Evolutionary conservation across 768 basidiomycete genomes (phyloP).

Genomic region (Gelatoporia subvermispora): DNA sequence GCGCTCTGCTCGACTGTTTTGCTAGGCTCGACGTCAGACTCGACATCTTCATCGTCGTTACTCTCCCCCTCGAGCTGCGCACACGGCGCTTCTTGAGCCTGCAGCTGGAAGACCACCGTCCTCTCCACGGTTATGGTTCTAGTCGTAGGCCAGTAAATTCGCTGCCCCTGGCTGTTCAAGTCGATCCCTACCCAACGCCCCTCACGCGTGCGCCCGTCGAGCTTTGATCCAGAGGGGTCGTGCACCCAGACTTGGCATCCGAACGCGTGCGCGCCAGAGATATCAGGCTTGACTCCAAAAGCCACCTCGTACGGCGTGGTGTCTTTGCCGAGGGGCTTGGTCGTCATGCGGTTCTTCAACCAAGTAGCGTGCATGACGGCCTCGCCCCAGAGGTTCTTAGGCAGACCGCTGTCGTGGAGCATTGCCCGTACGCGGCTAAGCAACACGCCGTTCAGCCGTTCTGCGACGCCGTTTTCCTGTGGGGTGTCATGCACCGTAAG

Average conservation of each 20-base stretch:
- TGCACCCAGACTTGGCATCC: conserved; percentile 2
- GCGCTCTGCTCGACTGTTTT: too few species aligned
- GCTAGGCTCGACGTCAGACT: too few species aligned
- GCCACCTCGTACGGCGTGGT: background rate
- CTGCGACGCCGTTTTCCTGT: conserved; percentile 38
- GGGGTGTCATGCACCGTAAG: conserved; percentile 36
- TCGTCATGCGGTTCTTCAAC: conserved; percentile 3
- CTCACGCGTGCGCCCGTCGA: background rate
- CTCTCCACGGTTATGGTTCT: background rate
- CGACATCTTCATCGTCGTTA: too few species aligned
- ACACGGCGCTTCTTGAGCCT: too few species aligned
- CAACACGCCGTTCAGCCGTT: conserved; percentile 34
- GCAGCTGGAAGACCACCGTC: background rate
- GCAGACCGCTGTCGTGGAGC: too few species aligned
- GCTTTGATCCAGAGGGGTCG: background rate
- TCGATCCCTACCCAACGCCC: conserved; percentile 19
- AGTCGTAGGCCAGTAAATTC: conserved; percentile 6
- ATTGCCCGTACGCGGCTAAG: background rate
- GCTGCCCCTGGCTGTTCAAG: conserved; percentile 15
- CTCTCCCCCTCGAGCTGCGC: too few species aligned
- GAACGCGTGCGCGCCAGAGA: background rate
- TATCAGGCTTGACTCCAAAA: conserved; percentile 1
- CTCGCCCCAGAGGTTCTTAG: conserved; percentile 6
- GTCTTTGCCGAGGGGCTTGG: conserved; percentile 1
- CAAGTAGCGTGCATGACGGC: conserved; percentile 4